Percentiles rank a stretch among this genome's conserved stretches.
Conservation (phyloP, 2,329 filamentous ascomycete species). For the Trichoderma sp. region DNA sequence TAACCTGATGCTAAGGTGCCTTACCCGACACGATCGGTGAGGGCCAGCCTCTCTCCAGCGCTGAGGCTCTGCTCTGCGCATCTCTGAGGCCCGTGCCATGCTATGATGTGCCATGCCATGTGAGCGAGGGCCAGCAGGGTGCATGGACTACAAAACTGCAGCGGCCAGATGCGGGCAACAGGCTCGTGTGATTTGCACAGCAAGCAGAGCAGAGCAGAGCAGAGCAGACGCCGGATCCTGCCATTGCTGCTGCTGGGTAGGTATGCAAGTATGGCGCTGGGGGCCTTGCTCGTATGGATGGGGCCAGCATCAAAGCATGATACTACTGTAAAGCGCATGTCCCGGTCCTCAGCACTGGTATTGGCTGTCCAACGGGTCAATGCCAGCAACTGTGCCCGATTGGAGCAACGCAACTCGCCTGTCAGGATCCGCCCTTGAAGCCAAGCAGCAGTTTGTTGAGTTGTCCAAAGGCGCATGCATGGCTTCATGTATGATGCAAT, state of each 20-base stretch:
- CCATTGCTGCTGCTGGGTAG: background rate
- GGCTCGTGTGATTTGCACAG: background rate
- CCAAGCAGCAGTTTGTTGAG: slow-evolving; percentile 8
- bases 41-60: background rate
- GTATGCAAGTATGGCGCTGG: background rate
- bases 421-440: background rate
- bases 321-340: background rate
- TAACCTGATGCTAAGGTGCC: slow-evolving; percentile 11
- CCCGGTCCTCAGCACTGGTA: background rate
- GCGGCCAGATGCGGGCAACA: background rate
- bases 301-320: background rate
- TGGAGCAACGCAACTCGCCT: background rate
- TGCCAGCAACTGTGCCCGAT: background rate
- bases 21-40: slow-evolving; percentile 20
- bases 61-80: background rate
- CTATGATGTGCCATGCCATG: background rate
- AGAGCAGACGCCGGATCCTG: background rate
- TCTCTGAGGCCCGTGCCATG: background rate
- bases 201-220: background rate
- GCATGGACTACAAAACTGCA: background rate
- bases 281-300: background rate
- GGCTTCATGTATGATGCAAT: background rate
- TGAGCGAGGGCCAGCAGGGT: background rate
- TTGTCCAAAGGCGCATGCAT: background rate
- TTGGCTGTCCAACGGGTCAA: background rate